These are phyloP conservation scores for Ophiostoma sp. DNA, from an alignment of 2,329 filamentous ascomycete species.

Conservation along the genomic window DNA sequence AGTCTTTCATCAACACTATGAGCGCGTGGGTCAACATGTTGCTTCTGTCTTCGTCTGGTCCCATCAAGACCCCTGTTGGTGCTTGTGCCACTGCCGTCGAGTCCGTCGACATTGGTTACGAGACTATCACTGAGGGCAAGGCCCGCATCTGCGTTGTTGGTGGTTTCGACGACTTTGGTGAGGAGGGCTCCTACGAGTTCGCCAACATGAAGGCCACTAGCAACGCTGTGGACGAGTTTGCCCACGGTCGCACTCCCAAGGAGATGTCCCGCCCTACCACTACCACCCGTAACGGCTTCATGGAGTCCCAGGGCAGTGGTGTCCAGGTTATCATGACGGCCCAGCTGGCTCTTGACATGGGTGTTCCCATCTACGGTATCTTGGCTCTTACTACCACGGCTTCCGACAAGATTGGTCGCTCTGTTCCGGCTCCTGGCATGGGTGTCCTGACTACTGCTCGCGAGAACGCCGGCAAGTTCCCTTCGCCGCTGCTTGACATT, in stretches of 20 bases:
- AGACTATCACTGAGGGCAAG: slow-evolving; percentile 98
- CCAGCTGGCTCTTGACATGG: slow-evolving; percentile 93
- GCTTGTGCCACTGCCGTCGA: slow-evolving; percentile 96
- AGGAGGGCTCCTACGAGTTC: slow-evolving; percentile 98
- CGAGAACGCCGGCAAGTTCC: slow-evolving; percentile 85
- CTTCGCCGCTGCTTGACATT: slow-evolving; percentile 91
- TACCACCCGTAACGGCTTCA: slow-evolving; percentile 94
- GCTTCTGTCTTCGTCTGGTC: slow-evolving; percentile 89
- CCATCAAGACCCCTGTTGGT: slow-evolving; percentile 97
- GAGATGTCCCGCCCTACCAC: slow-evolving; percentile 98
- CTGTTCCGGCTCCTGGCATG: slow-evolving; percentile 91
- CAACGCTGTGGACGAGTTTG: slow-evolving; percentile 95
- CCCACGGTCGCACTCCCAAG: slow-evolving; percentile 85
- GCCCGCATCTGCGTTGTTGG: slow-evolving; percentile 95
- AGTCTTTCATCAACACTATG: slow-evolving; percentile 99
- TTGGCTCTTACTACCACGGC: slow-evolving; percentile 90
- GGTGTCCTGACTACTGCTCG: slow-evolving; percentile 94
- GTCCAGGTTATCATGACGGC: slow-evolving; percentile 98
- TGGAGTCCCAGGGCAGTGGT: slow-evolving; percentile 98
- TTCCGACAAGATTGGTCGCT: slow-evolving; percentile 98
- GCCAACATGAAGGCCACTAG: slow-evolving; percentile 99
- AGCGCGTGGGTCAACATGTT: slow-evolving; percentile 99
- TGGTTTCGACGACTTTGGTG: slow-evolving; percentile 98
- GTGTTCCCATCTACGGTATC: slow-evolving; percentile 94
- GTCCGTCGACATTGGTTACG: slow-evolving; percentile 94